These are phyloP conservation scores for Tulasnella sp. DNA, from an alignment of 768 basidiomycete genomes.

Conservation along the genomic window DNA sequence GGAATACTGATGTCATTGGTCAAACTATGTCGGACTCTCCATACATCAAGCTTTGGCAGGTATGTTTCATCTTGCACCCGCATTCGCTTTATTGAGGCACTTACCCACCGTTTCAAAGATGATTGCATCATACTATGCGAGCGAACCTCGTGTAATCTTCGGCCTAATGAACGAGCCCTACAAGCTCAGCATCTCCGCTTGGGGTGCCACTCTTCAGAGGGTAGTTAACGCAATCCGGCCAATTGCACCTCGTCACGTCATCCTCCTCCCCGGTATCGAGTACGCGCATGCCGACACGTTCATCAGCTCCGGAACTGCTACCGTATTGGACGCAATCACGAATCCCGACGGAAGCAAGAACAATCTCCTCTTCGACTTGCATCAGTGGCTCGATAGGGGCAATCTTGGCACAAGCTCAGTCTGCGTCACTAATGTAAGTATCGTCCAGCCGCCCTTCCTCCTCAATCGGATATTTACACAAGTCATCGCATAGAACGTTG, in stretches of 20 bases:
- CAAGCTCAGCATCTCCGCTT: conserved; percentile 34
- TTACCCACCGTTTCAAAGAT: not conserved
- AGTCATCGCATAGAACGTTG: not conserved
- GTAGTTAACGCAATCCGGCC: conserved; percentile 39
- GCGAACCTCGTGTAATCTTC: conserved; percentile 20
- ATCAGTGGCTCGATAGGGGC: conserved; percentile 39
- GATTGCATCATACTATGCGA: not conserved
- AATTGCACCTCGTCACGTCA: conserved; percentile 36
- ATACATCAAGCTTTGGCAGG: conserved; percentile 6
- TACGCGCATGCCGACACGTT: not conserved
- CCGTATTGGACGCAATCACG: conserved; percentile 36
- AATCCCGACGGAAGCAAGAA: conserved; percentile 36
- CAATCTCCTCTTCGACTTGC: conserved; percentile 37
- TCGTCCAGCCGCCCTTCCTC: not conserved
- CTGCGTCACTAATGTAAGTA: conserved; percentile 33
- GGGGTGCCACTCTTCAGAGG: conserved; percentile 34
- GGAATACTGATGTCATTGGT: conserved; percentile 10
- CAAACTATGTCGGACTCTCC: not conserved
- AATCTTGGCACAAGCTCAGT: conserved; percentile 39
- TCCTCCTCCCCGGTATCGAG: conserved; percentile 37
- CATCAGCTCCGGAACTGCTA: conserved; percentile 32
- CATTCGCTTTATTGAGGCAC: no score
- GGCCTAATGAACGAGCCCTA: conserved; percentile 45
- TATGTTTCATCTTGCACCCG: no score
- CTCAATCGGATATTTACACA: not conserved